phyloP scores from a whole-genome alignment of 1,284 basidiomycete species.

The Sporisorium sorghi region DNA sequence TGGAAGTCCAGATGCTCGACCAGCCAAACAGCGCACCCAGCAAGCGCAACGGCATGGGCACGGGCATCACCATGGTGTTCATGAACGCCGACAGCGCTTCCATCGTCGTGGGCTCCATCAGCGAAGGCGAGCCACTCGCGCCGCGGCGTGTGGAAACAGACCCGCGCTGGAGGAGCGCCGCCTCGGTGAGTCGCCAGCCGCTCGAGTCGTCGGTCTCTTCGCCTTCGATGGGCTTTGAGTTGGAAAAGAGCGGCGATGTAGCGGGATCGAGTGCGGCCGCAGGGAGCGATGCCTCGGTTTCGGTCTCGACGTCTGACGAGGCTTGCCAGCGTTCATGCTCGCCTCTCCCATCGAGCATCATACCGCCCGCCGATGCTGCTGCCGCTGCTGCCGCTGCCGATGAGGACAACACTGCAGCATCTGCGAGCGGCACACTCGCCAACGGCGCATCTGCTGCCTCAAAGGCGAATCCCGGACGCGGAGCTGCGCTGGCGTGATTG shows the following conservation, averaged over 20 bases:
- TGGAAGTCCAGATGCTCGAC: slow-evolving; percentile 31
- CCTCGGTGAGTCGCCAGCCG: slow-evolving; percentile 33
- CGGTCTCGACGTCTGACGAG: slow-evolving; percentile 9
- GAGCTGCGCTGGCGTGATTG: background rate
- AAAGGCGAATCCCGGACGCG: slow-evolving; percentile 27
- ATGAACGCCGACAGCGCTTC: slow-evolving; percentile 47
- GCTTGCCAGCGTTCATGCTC: slow-evolving; percentile 27
- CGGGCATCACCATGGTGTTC: slow-evolving; percentile 54
- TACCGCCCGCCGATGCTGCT: slow-evolving; percentile 2
- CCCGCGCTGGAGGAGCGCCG: slow-evolving; percentile 35
- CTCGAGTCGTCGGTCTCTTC: slow-evolving; percentile 19
- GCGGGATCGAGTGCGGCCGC: slow-evolving; percentile 10
- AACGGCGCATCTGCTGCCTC: slow-evolving; percentile 30
- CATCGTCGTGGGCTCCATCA: slow-evolving; percentile 49
- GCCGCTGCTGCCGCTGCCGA: background rate
- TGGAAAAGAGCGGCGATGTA: slow-evolving; percentile 39
- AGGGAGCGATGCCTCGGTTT: slow-evolving; percentile 8
- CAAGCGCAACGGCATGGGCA: slow-evolving; percentile 47
- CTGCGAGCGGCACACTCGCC: slow-evolving; percentile 17
- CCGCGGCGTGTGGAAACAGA: slow-evolving; percentile 17
- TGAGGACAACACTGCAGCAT: background rate
- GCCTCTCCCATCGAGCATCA: slow-evolving; percentile 32
- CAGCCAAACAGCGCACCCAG: slow-evolving; percentile 46
- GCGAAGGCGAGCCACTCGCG: slow-evolving; percentile 12
- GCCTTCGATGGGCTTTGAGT: slow-evolving; percentile 28